phyloP scores from a whole-genome alignment of 768 basidiomycete species.

The Xanthoconium purpureum region DNA sequence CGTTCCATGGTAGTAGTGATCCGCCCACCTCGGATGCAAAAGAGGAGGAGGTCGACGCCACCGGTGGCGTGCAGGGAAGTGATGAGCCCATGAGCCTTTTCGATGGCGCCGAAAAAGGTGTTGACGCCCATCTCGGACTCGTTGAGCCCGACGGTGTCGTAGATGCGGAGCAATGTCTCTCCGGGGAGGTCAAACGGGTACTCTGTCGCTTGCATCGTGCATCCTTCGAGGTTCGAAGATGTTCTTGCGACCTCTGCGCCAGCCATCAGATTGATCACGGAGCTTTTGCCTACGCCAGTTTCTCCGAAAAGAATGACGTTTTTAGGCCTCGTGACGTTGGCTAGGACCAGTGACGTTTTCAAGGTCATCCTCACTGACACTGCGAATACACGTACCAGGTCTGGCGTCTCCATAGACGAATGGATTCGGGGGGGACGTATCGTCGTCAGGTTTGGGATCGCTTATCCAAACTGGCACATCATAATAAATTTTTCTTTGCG shows the following conservation, averaged over 20 bases:
- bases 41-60: slow-evolving; percentile 4
- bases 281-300: no score
- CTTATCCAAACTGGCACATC: neutral
- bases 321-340: neutral
- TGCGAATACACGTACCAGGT: neutral
- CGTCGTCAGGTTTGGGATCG: neutral
- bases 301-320: neutral
- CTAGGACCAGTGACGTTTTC: no score
- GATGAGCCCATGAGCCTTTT: slow-evolving; percentile 9
- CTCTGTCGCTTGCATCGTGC: neutral
- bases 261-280: neutral
- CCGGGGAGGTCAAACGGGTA: neutral
- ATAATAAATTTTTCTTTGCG: no score
- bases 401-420: neutral
- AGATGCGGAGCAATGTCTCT: neutral
- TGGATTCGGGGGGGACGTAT: neutral
- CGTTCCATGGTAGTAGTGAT: slow-evolving; percentile 3
- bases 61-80: neutral
- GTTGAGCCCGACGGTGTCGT: slow-evolving; percentile 5
- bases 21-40: slow-evolving; percentile 8
- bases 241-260: neutral
- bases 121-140: slow-evolving; percentile 6
- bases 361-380: neutral
- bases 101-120: slow-evolving; percentile 4
- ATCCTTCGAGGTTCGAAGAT: no score